phyloP scores from a whole-genome alignment of 2,329 filamentous ascomycete genomes.

The Clarireedia monteithiana region DNA sequence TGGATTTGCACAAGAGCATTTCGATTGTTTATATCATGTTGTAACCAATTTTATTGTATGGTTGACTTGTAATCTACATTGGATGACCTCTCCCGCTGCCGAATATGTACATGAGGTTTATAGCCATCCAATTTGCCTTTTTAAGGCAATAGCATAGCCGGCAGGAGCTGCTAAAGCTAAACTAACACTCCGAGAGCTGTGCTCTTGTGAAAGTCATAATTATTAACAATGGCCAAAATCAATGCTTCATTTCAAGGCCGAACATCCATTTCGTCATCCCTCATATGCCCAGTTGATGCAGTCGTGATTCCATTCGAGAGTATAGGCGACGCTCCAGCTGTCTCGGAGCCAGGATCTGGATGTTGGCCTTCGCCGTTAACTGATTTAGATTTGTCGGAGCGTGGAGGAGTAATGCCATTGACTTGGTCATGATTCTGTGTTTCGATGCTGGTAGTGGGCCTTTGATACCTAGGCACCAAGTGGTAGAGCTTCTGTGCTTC shows the following conservation, averaged over 20 bases:
- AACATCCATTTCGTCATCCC: not conserved
- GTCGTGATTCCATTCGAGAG: not conserved
- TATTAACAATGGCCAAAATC: not conserved
- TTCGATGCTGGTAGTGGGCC: not conserved
- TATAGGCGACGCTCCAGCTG: not conserved
- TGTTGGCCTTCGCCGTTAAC: constrained; percentile 14
- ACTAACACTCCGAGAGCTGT: not conserved
- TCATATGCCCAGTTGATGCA: not conserved
- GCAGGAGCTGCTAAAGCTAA: not conserved
- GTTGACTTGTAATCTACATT: not conserved
- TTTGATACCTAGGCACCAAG: constrained; percentile 32
- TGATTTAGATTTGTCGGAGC: constrained; percentile 25
- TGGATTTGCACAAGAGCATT: not conserved
- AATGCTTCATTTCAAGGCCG: not conserved
- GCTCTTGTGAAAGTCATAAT: not conserved
- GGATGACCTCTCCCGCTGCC: not conserved
- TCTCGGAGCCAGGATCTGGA: not conserved
- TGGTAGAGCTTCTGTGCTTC: constrained; percentile 50
- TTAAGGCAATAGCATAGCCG: not conserved
- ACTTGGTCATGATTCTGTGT: constrained; percentile 13
- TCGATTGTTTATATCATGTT: not conserved
- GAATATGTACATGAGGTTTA: not conserved
- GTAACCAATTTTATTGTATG: not conserved
- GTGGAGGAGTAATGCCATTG: constrained; percentile 27
- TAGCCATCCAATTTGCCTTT: not conserved